Evolutionary conservation across 129 eudicot species (phyloP), one percentile per base, ranked within the genome.

Genomic region (Pseudognaphalium luteoalbum): DNA sequence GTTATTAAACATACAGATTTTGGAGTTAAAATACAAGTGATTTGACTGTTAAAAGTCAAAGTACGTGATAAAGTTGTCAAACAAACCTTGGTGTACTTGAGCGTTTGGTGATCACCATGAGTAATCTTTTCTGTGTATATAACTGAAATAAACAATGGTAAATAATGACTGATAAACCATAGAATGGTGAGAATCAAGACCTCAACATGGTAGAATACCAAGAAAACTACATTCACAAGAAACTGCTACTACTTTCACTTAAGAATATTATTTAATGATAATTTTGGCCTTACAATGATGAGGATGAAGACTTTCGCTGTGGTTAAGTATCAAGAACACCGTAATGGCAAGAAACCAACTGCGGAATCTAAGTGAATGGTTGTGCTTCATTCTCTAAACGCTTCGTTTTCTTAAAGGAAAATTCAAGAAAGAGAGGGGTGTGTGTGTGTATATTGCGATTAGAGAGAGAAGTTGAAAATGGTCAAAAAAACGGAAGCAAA

Each of bases 311-410:
- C 83, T 33, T 71, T 73, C 37, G 30, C 76, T 68, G 29, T 68
- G 70, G 37, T 76, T 47, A 58, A 85, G 88, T 32, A 87, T 52
- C 86, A 87, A 19, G 79, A 87, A 77, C 47, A 83, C 20, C 50
- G 71, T 5, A 4, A 70, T 39, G 47, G 67, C 52, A 73, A 76
- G 59, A 54, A 84, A 61, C 76, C 84, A 75, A 62, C 76, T 67
- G 61, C 35, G 76, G 58, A 54, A 20, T 19, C 70, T 29, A 57
- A 76, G 73, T 22, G 76, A 74, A 29, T 22, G 37, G 71, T 25
- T 54, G 44, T 47, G 74, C 80, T 77, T 85, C 87, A 84, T 89
- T 20, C 76, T 78, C 50, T 44, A 35, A 70, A 47, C 63, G 22
- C 54, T 66, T 70, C 11, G 61, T 59, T 6, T 66, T 39, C 35